Percentiles rank a stretch among this genome's conserved stretches.
These are phyloP conservation scores for Penicillium digitatum DNA, from an alignment of 2,329 filamentous ascomycete genomes.

Conservation along the genomic window DNA sequence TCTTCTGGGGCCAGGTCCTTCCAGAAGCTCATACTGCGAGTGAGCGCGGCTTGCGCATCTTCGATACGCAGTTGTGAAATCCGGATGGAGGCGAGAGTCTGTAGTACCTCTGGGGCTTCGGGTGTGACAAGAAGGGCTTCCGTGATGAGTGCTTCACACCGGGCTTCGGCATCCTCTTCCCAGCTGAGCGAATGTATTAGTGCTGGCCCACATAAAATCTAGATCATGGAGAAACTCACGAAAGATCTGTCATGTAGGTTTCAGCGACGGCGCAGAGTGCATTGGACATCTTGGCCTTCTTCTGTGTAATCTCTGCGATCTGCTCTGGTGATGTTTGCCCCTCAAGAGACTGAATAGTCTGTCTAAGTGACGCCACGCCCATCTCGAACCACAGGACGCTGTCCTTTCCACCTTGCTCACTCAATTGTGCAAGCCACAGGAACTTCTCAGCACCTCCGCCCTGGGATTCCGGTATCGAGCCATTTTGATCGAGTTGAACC, in stretches of 20 bases:
- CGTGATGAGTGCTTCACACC: slow-evolving; percentile 83
- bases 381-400: slow-evolving; percentile 61
- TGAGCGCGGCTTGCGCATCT: slow-evolving; percentile 75
- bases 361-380: slow-evolving; percentile 66
- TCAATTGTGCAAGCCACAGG: slow-evolving; percentile 88
- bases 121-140: slow-evolving; percentile 85
- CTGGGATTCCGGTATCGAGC: slow-evolving; percentile 62
- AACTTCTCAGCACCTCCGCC: slow-evolving; percentile 93
- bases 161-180: slow-evolving; percentile 84
- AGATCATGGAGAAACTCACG: slow-evolving; percentile 48
- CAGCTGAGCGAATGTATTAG: slow-evolving; percentile 42
- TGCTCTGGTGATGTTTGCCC: slow-evolving; percentile 42
- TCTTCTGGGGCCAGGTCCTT: slow-evolving; percentile 69
- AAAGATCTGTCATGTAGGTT: slow-evolving; percentile 98
- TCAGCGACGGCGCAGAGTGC: slow-evolving; percentile 93
- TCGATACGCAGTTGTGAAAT: slow-evolving; percentile 78
- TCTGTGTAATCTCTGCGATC: slow-evolving; percentile 56
- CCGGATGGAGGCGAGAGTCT: slow-evolving; percentile 88
- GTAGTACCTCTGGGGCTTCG: slow-evolving; percentile 79
- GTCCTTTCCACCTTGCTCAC: slow-evolving; percentile 57
- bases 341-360: slow-evolving; percentile 64
- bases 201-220: neutral
- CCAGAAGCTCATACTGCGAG: slow-evolving; percentile 78
- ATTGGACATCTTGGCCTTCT: slow-evolving; percentile 76
- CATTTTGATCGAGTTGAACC: slow-evolving; percentile 71